Evolutionary conservation across 2,329 filamentous ascomycete genomes (phyloP), one percentile per base, ranked within the genome.

Genomic region (Didymella segeticola): DNA sequence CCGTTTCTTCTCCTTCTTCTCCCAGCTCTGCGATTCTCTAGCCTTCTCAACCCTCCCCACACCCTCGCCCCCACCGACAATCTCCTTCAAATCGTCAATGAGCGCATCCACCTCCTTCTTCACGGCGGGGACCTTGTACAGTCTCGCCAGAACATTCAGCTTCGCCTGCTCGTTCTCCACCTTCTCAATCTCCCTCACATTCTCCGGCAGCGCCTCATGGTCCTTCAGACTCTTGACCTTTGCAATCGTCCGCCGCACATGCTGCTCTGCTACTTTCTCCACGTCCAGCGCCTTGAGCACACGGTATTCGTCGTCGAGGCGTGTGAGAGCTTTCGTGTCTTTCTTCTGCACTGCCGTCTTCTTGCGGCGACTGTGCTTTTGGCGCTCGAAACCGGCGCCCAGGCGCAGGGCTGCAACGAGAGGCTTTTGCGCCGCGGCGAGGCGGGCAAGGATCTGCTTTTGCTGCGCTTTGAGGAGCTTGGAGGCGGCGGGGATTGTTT

Each of bases 321-420:
- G 79, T 53, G 78, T 76, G 19, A 83, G 76, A 66, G 86, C 74
- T 20, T 71, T 70, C 17, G 71, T 71, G 26, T 83, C 78, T 10
- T 76, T 76, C 30, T 80, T 77, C 7, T 70, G 60, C 33, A 73
- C 75, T 0, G 83, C 83, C 2, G 76, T 78, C 67, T 87, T 87
- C 61, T 82, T 79, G 51, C 87, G 82, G 55, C 89, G 78, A 19
- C 84, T 82, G 52, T 87, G 82, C 60, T 91, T 89, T 75, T 93
- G 90, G 38, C 89, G 83, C 78, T 93, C 90, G 68, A 91, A 89
- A 39, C 87, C 87, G 69, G 90, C 91, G 51, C 87, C 88, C 10
- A 82, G 79, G 73, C 91, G 91, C 56, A 93, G 80, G 0, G 87
- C 88, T 57, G 82, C 82, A 25, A 66, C 42, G 8, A 93, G 78